phyloP scores from a whole-genome alignment of 1,139 yeast genomes.

The Pichia sp. region DNA sequence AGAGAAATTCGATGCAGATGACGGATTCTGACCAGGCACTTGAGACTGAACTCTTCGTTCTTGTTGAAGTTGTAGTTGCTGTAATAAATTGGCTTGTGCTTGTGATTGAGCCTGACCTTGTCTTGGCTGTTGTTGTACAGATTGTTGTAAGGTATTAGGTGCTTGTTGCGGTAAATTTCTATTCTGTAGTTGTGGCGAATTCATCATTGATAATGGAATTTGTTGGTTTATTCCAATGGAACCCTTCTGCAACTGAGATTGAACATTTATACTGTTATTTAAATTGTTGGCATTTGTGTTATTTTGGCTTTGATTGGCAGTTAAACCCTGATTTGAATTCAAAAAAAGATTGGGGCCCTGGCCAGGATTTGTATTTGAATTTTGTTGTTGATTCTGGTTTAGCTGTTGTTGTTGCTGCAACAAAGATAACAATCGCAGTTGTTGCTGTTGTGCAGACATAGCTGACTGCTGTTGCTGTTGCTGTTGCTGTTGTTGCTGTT shows the following conservation, averaged over 20 bases:
- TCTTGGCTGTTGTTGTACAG: constrained; percentile 19
- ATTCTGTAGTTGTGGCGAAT: constrained; percentile 28
- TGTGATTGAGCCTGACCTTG: constrained; percentile 18
- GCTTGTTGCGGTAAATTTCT: constrained; percentile 26
- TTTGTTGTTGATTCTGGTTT: constrained; percentile 6
- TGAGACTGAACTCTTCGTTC: constrained; percentile 14
- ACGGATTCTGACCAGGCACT: constrained; percentile 1
- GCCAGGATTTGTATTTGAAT: constrained; percentile 16
- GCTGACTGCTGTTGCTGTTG: not conserved
- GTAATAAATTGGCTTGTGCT: constrained; percentile 8
- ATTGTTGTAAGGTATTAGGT: constrained; percentile 19
- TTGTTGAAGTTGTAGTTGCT: constrained; percentile 9
- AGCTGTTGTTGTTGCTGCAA: constrained; percentile 10
- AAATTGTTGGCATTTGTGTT: too few relatives aligned
- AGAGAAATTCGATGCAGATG: not conserved
- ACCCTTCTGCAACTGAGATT: not conserved
- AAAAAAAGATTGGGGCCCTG: too few relatives aligned
- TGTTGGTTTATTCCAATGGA: constrained; percentile 15
- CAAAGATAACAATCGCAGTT: constrained; percentile 25
- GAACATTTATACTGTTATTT: too few relatives aligned
- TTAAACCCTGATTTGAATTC: not conserved
- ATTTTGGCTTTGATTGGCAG: too few relatives aligned
- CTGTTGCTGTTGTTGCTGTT: constrained; percentile 11
- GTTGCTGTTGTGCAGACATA: constrained; percentile 5
- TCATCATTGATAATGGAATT: constrained; percentile 24